Percentiles rank a stretch among this genome's conserved stretches.
These are phyloP conservation scores for Paramecium octaurelia DNA, from an alignment of 73 alveolate species.

Conservation along the genomic window DNA sequence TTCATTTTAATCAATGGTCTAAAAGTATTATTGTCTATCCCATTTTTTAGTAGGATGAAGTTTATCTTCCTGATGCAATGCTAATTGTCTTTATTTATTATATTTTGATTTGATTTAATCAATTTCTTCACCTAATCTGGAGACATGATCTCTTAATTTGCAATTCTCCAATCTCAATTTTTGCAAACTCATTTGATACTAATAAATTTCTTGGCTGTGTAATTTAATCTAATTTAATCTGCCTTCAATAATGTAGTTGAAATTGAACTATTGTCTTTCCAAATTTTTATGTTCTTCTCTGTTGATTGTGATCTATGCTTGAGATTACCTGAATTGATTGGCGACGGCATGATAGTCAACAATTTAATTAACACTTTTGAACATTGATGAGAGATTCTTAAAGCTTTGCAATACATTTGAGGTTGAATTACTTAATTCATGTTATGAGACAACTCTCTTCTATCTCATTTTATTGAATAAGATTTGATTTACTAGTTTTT, in stretches of 20 bases:
- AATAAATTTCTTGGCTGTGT: background rate
- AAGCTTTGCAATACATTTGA: conserved; percentile 20
- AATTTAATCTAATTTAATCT: background rate
- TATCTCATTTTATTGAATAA: conserved; percentile 22
- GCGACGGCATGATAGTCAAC: conserved; percentile 37
- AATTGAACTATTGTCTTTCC: conserved; percentile 22
- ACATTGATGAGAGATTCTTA: conserved; percentile 3
- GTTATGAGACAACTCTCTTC: conserved; percentile 8
- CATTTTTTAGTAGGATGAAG: background rate
- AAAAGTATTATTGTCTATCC: background rate
- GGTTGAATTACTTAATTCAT: conserved; percentile 20
- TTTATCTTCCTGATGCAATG: background rate
- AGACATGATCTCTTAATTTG: background rate
- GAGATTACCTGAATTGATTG: conserved; percentile 15
- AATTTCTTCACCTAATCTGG: background rate
- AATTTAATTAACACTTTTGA: conserved; percentile 18
- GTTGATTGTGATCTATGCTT: background rate
- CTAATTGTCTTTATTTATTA: background rate
- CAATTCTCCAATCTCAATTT: background rate
- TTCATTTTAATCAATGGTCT: background rate
- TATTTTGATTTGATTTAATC: background rate
- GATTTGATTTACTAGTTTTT: conserved; percentile 8
- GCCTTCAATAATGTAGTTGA: background rate
- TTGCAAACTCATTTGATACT: background rate
- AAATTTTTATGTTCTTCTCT: conserved; percentile 21